phyloP scores from a whole-genome alignment of 192 early-diverging fungal genomes.

The Dimargaris cristalligena region DNA sequence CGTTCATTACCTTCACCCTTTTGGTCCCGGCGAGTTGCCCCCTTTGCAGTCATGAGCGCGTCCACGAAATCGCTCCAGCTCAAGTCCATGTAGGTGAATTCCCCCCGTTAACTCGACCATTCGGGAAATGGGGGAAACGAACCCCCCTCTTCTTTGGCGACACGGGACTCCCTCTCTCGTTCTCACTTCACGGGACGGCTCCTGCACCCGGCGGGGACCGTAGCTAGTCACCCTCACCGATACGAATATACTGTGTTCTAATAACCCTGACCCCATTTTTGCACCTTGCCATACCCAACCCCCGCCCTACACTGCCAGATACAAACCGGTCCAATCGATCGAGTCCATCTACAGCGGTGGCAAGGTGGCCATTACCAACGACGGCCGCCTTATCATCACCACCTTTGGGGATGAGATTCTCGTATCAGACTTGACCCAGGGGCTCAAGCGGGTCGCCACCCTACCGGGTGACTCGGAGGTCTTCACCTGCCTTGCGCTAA shows the following conservation, averaged over 20 bases:
- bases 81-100: constrained; percentile 2
- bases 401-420: constrained; percentile 69
- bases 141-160: not conserved
- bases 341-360: constrained; percentile 88
- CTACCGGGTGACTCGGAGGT: constrained; percentile 71
- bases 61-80: not conserved
- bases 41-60: not conserved
- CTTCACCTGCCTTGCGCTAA: constrained; percentile 74
- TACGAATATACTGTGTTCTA: not conserved
- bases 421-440: constrained; percentile 50
- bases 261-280: not conserved
- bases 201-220: not conserved
- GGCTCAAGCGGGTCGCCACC: constrained; percentile 33
- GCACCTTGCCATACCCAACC: not conserved
- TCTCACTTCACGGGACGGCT: not conserved
- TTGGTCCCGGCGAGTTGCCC: too few species aligned
- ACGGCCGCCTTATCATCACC: constrained; percentile 54
- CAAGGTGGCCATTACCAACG: constrained; percentile 45
- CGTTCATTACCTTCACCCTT: not conserved
- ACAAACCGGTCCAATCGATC: constrained; percentile 56
- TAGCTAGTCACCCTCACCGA: not conserved
- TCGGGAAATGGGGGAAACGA: not conserved
- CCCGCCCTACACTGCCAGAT: constrained; percentile 25
- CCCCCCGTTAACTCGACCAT: too few species aligned
- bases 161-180: not conserved